Evolutionary conservation across 257 asterid genomes (phyloP).

Genomic region (Solanum okadae): DNA sequence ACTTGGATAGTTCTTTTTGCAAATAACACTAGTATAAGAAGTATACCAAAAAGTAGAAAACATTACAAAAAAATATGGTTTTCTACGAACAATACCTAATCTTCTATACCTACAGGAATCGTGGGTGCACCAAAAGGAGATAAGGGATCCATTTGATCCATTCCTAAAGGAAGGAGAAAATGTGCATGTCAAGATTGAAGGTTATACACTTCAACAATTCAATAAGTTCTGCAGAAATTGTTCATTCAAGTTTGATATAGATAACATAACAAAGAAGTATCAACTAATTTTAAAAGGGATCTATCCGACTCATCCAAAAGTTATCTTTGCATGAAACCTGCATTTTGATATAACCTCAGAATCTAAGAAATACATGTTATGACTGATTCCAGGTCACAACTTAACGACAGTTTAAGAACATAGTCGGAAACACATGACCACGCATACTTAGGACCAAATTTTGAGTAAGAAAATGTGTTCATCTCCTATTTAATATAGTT

Average conservation of each 20-base stretch:
- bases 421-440: conserved; percentile 82
- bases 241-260: neutral
- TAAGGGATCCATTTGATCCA: too few species aligned
- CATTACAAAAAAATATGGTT: too few species aligned
- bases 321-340: neutral
- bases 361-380: neutral
- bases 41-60: too few species aligned
- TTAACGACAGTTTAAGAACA: conserved; percentile 35
- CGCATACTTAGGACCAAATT: conserved; percentile 32
- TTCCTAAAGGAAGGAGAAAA: too few species aligned
- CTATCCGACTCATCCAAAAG: neutral
- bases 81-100: too few species aligned
- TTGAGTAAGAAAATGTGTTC: conserved; percentile 37
- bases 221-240: too few species aligned
- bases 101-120: too few species aligned
- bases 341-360: neutral
- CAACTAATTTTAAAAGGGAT: neutral
- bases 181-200: too few species aligned
- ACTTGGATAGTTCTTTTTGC: neutral
- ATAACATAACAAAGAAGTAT: neutral
- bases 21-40: too few species aligned
- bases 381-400: neutral
- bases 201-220: too few species aligned
- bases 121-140: too few species aligned
- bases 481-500: conserved; percentile 36